These are phyloP conservation scores for Canavalia ensiformis DNA, from an alignment of 306 rosid species.

Conservation along the genomic window DNA sequence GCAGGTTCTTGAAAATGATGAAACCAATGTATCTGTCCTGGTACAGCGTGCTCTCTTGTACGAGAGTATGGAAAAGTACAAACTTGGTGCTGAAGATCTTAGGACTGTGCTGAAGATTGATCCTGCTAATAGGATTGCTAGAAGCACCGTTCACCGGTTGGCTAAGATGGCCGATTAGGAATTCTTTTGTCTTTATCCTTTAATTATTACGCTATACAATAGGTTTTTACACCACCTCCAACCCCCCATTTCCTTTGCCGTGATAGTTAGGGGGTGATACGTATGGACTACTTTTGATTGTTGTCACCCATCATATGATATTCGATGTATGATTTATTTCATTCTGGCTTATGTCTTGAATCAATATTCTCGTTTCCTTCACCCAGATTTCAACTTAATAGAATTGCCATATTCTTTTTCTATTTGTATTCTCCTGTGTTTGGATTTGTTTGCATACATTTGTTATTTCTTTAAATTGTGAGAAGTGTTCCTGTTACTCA, in stretches of 20 bases:
- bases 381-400: slow-evolving; percentile 31
- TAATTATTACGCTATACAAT: slow-evolving; percentile 9
- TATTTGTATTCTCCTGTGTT: slow-evolving; percentile 12
- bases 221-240: slow-evolving; percentile 46
- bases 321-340: slow-evolving; percentile 52
- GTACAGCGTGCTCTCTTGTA: slow-evolving; percentile 97
- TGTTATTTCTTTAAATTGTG: slow-evolving; percentile 24
- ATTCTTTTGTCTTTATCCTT: slow-evolving; percentile 18
- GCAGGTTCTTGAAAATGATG: slow-evolving; percentile 79
- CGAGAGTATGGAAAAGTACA: slow-evolving; percentile 99
- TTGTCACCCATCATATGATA: slow-evolving; percentile 42
- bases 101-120: slow-evolving; percentile 90
- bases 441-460: slow-evolving; percentile 35
- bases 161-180: slow-evolving; percentile 83
- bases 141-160: slow-evolving; percentile 95
- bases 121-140: slow-evolving; percentile 88
- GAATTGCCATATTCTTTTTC: slow-evolving; percentile 45
- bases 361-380: slow-evolving; percentile 50
- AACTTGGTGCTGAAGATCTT: slow-evolving; percentile 93
- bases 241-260: slow-evolving; percentile 38
- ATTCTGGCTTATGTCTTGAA: slow-evolving; percentile 46
- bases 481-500: not conserved
- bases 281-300: slow-evolving; percentile 26
- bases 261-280: slow-evolving; percentile 51
- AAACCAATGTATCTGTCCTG: slow-evolving; percentile 74